phyloP scores from a whole-genome alignment of 2,329 filamentous ascomycete genomes.

The Trichoderma polysporum region DNA sequence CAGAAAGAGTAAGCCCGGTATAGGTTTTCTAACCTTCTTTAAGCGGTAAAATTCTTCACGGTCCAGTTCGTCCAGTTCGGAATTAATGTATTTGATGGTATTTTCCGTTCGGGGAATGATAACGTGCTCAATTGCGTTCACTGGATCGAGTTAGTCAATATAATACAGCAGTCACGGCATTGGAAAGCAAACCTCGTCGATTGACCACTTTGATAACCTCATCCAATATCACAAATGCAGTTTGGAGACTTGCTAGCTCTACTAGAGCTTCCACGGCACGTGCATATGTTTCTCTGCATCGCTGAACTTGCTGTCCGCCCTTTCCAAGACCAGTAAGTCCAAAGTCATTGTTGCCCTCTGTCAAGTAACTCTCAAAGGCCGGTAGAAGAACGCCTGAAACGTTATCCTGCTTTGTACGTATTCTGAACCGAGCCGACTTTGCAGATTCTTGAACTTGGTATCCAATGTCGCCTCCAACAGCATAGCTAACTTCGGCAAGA shows the following conservation, averaged over 20 bases:
- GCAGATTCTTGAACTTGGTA: constrained; percentile 98
- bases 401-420: constrained; percentile 96
- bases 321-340: constrained; percentile 93
- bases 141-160: constrained; percentile 43
- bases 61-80: constrained; percentile 94
- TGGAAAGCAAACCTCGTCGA: constrained; percentile 65
- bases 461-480: constrained; percentile 89
- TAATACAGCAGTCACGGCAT: constrained; percentile 23
- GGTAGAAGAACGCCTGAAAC: constrained; percentile 95
- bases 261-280: constrained; percentile 94
- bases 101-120: constrained; percentile 98
- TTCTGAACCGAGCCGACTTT: constrained; percentile 85
- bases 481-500: constrained; percentile 94
- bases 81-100: constrained; percentile 99
- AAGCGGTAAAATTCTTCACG: constrained; percentile 96
- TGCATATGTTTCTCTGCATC: constrained; percentile 92
- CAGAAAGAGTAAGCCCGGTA: not conserved
- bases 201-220: constrained; percentile 99
- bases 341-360: constrained; percentile 92
- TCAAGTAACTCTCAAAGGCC: constrained; percentile 86
- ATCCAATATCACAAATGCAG: constrained; percentile 95
- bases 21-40: constrained; percentile 64
- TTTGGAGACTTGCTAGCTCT: constrained; percentile 91
- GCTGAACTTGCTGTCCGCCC: constrained; percentile 94
- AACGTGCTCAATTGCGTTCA: constrained; percentile 94